These are phyloP conservation scores for Phialocephala sp. DNA, from an alignment of 2,329 filamentous ascomycete genomes.

Conservation along the genomic window DNA sequence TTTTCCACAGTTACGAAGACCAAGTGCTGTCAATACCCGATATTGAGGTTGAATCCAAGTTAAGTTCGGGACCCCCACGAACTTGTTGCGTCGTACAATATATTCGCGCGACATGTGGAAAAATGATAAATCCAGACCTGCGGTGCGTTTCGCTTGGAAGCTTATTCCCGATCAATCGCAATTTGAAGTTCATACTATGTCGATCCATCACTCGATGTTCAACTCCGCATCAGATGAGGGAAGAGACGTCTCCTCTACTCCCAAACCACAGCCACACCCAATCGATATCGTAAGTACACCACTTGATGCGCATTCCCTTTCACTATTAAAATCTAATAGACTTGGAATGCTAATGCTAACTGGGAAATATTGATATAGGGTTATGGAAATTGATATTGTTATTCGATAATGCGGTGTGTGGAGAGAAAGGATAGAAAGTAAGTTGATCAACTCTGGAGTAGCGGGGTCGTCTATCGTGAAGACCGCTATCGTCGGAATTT, in stretches of 20 bases:
- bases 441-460: too few relatives aligned
- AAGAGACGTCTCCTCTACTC: neutral
- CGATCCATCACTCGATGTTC: neutral
- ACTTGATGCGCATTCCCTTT: too few relatives aligned
- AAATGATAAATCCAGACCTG: neutral
- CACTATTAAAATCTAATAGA: too few relatives aligned
- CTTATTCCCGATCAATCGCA: neutral
- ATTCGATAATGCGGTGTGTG: too few relatives aligned
- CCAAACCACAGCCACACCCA: too few relatives aligned
- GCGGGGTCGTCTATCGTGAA: too few relatives aligned
- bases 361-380: too few relatives aligned
- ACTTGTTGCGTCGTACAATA: neutral
- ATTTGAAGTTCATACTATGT: constrained; percentile 3
- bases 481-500: too few relatives aligned
- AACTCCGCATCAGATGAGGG: neutral
- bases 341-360: too few relatives aligned
- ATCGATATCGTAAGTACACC: too few relatives aligned
- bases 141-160: neutral
- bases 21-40: neutral
- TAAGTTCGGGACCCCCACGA: neutral
- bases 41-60: neutral
- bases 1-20: neutral
- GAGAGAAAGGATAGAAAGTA: too few relatives aligned
- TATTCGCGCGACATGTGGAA: neutral
- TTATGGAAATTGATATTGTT: too few relatives aligned